phyloP scores from a whole-genome alignment of 192 early-diverging fungal species.

The Gigaspora rosea region DNA sequence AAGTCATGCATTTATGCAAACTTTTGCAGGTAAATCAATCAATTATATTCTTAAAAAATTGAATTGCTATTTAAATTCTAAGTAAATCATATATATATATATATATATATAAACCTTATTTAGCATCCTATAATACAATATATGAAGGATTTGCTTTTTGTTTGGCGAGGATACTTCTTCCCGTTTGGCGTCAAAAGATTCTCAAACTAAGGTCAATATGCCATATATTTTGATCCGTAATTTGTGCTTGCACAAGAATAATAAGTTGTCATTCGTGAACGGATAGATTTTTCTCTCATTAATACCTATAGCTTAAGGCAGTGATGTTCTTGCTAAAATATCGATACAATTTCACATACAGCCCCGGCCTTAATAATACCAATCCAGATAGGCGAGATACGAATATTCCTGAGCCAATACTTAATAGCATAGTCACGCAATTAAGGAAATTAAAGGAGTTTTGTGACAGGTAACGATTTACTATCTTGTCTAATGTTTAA shows the following conservation, averaged over 20 bases:
- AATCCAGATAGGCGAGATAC: constrained; percentile 10
- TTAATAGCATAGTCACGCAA: background rate
- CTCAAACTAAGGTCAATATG: constrained; percentile 13
- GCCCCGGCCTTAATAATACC: constrained; percentile 13
- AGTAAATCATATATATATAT: background rate
- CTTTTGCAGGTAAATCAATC: background rate
- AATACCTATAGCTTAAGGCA: too few species aligned
- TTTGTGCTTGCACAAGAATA: background rate
- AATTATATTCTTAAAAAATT: background rate
- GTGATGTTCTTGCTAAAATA: too few species aligned
- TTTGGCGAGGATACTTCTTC: constrained; percentile 26
- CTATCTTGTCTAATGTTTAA: background rate
- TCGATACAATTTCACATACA: background rate
- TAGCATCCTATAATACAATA: background rate
- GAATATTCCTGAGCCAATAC: constrained; percentile 1
- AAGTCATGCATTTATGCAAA: constrained; percentile 6
- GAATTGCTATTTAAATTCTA: background rate
- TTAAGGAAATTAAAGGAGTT: constrained; percentile 15
- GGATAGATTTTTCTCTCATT: too few species aligned
- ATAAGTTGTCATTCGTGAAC: too few species aligned
- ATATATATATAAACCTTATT: background rate
- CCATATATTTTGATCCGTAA: background rate
- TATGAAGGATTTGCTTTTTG: constrained; percentile 27
- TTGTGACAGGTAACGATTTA: constrained; percentile 8
- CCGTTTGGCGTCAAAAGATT: constrained; percentile 24